A percentile compares a stretch with the other conserved stretches of the same genome.
Evolutionary conservation across 192 early-diverging fungal genomes (phyloP).

Genomic region (Funneliformis mosseae): DNA sequence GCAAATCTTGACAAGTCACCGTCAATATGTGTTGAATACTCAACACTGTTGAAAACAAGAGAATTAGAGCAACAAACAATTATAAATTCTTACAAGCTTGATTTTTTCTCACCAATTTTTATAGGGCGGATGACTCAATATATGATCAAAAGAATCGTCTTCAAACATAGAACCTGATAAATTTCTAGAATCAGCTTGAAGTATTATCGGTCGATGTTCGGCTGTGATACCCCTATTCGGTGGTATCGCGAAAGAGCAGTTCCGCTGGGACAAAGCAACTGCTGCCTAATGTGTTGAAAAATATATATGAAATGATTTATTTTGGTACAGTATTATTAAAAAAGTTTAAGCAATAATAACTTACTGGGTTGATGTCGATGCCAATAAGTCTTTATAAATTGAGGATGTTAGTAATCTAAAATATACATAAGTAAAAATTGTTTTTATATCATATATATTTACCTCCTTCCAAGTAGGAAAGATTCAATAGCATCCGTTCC

Average conservation of each 20-base stretch:
- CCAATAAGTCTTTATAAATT: slow-evolving; percentile 53
- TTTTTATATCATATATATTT: neutral
- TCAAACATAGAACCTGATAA: slow-evolving; percentile 68
- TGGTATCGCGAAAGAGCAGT: slow-evolving; percentile 81
- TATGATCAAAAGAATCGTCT: slow-evolving; percentile 78
- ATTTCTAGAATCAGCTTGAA: slow-evolving; percentile 79
- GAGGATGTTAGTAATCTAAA: slow-evolving; percentile 4
- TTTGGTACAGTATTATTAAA: neutral
- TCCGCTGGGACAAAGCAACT: slow-evolving; percentile 80
- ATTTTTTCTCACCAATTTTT: slow-evolving; percentile 69
- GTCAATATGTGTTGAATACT: slow-evolving; percentile 83
- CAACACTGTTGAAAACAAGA: slow-evolving; percentile 44
- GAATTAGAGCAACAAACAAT: neutral
- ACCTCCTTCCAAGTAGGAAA: slow-evolving; percentile 76
- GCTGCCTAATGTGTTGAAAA: slow-evolving; percentile 54
- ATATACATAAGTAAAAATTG: neutral
- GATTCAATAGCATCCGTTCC: slow-evolving; percentile 90
- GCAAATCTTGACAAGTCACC: slow-evolving; percentile 85
- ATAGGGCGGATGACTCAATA: slow-evolving; percentile 93
- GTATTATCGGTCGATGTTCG: slow-evolving; percentile 78
- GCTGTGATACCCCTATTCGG: slow-evolving; percentile 64
- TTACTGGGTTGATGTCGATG: slow-evolving; percentile 87
- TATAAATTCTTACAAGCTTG: neutral
- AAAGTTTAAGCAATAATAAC: neutral
- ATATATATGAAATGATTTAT: neutral